These are phyloP conservation scores for Kwoniella sp. DNA, from an alignment of 768 basidiomycete genomes.

Conservation along the genomic window DNA sequence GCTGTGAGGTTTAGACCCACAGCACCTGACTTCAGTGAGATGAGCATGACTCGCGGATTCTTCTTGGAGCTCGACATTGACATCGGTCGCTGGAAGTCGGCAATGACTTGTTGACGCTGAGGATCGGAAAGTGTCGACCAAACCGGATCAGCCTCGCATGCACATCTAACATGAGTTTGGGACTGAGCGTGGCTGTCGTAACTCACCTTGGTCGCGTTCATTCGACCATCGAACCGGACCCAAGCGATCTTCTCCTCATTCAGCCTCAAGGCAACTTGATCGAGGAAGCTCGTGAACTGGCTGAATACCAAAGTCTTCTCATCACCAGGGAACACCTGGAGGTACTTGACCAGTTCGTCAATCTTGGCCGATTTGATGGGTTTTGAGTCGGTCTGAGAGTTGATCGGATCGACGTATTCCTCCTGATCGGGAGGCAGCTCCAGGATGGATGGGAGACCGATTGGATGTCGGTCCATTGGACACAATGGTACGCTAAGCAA, in stretches of 20 bases:
- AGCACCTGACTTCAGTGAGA: conserved; percentile 83
- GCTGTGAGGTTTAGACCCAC: conserved; percentile 85
- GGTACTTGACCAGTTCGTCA: conserved; percentile 73
- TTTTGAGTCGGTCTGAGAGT: conserved; percentile 9
- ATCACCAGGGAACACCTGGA: conserved; percentile 67
- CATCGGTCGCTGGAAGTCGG: conserved; percentile 61
- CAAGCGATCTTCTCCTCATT: conserved; percentile 71
- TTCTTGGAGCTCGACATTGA: conserved; percentile 4
- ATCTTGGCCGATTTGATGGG: conserved; percentile 71
- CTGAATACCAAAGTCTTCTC: conserved; percentile 88
- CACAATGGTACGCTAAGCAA: conserved; percentile 24
- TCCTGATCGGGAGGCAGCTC: conserved; percentile 35
- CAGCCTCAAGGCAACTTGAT: conserved; percentile 74
- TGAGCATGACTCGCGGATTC: conserved; percentile 79
- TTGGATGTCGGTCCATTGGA: conserved; percentile 42
- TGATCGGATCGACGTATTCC: conserved; percentile 29
- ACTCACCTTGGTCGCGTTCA: conserved; percentile 68
- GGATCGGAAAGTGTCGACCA: background rate
- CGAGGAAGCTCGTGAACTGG: conserved; percentile 82
- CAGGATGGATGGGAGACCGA: conserved; percentile 32
- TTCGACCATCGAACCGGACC: conserved; percentile 80
- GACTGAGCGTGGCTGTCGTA: background rate
- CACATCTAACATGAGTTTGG: background rate
- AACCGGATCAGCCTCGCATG: background rate
- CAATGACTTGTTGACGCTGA: conserved; percentile 72